Base-by-base conservation (phyloP, 2,329 filamentous ascomycete species). In the Stachybotrys chartarum region DNA sequence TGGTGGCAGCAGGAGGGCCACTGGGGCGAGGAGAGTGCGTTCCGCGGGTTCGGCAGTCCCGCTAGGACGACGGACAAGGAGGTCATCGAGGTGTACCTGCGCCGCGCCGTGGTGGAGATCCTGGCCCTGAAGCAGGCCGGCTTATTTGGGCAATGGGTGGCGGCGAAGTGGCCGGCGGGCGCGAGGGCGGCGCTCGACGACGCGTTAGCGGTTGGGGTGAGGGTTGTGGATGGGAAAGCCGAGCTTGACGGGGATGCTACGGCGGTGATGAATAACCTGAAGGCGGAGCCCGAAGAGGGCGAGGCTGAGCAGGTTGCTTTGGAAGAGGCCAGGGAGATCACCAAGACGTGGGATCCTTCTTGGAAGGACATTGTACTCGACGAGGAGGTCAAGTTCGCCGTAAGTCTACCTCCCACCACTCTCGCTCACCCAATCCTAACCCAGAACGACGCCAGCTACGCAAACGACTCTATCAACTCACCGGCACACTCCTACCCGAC, bases 401-500 rank as follows among this genome's bases (percentile, higher is more conserved):
- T 94, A 80, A 60, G 86, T 78, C 57, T 42, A 6, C 45, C 17
- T 7, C 42, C 32, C 16, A 30, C 51, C 12, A 1, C 18, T n/a
- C 17, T 6, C 4, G 1, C 31, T 8, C 0, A 12, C 12, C 8
- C 52, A 11, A n/a, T 35, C 51, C 61, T 65, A 56, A 66, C 56
- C 60, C 5, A n/a, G 10, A 24, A 12, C 48, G 5, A 49, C 6
- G n/a, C 24, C 61, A 97, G 92, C 79, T 94, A 60, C 75, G 86
- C 64, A 96, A 96, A 74, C 86, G 90, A 57, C 75, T 91, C 58
- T 84, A 87, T 69, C 88, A 94, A 69, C 78, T 96, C 57, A 92
- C 87, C n/a, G 90, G 90, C 58, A 82, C 85, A 58, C 81, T 83
- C 57, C 77, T 96, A 60, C 78, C 88, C 16, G 93, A 97, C 71